Evolutionary conservation across 2,329 filamentous ascomycete genomes (phyloP), one percentile per base, ranked within the genome.

Genomic region (Camillea tinctor): DNA sequence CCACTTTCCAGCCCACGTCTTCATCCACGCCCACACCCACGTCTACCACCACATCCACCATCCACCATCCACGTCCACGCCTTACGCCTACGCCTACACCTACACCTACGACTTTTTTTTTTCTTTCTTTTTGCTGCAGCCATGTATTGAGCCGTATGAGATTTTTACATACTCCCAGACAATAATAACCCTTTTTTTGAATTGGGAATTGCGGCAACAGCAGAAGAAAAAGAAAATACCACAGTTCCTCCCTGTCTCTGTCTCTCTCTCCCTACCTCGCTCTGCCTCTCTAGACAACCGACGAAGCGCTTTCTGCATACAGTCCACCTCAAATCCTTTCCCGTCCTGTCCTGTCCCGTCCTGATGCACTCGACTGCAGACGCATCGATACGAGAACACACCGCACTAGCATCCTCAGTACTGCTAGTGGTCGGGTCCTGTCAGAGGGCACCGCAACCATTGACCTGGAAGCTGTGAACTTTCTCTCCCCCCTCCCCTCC

Each of bases 81-180:
- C 26, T n/a, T 17, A 30, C 13, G 9, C 11, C 60, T 52, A 30
- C 57, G 19, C 58, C 57, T 55, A 13, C 52, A 50, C 50, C 56
- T 54, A 64, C 63, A 61, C 57, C 60, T 54, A 26, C 57, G 19
- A n/a, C n/a, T n/a, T n/a, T n/a, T n/a, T n/a, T n/a, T n/a, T n/a
- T n/a, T n/a, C n/a, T n/a, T n/a, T n/a, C 58, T 55, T 56, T 2
- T 52, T 48, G 50, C 56, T 55, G 63, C 63, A 61, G 60, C 63
- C n/a, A 44, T n/a, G 36, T 61, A 52, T 59, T 49, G 20, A 62
- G 61, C 59, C 55, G 64, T 63, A 57, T 62, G 52, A 66, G 62
- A 63, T 62, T 65, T 62, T 65, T 66, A 60, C 54, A 59, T 60
- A 52, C 56, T 44, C 59, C 55, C 55, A 44, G 54, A 62, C 36